phyloP scores from a whole-genome alignment of 305 asterid genomes.

The Fraxinus ornus region DNA sequence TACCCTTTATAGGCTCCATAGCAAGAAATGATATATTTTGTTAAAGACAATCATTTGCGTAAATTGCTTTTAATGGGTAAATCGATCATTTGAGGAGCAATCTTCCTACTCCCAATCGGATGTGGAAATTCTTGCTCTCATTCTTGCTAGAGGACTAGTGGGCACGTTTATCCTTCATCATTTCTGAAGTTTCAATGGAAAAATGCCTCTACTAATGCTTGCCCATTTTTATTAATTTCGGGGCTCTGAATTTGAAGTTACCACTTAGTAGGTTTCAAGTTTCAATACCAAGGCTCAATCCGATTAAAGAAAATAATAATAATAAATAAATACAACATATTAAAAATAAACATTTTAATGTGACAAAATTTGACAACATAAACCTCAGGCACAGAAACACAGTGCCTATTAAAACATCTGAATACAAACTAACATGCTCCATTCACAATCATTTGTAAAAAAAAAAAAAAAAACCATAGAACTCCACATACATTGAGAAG shows the following conservation, averaged over 20 bases:
- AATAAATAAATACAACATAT: not conserved
- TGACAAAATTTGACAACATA: not conserved
- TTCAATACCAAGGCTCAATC: not conserved
- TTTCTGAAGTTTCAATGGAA: not conserved
- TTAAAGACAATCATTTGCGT: not conserved
- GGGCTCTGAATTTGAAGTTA: not conserved
- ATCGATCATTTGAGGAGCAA: not conserved
- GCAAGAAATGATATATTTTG: not conserved
- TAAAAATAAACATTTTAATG: not conserved
- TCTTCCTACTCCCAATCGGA: not conserved
- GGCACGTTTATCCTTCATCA: not conserved
- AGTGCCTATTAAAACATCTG: not conserved
- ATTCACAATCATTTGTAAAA: not conserved
- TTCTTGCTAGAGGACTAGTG: no score
- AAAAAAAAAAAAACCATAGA: not conserved
- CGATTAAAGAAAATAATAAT: not conserved
- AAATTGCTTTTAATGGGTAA: not conserved
- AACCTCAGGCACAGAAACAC: not conserved
- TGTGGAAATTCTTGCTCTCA: not conserved
- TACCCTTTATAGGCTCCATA: not conserved
- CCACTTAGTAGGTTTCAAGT: not conserved
- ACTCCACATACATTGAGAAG: not conserved
- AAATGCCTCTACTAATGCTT: not conserved
- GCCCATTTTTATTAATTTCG: no score
- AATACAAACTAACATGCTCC: not conserved